These are phyloP conservation scores for Metschnikowia lochheadii DNA, from an alignment of 805 yeast species.

Conservation along the genomic window DNA sequence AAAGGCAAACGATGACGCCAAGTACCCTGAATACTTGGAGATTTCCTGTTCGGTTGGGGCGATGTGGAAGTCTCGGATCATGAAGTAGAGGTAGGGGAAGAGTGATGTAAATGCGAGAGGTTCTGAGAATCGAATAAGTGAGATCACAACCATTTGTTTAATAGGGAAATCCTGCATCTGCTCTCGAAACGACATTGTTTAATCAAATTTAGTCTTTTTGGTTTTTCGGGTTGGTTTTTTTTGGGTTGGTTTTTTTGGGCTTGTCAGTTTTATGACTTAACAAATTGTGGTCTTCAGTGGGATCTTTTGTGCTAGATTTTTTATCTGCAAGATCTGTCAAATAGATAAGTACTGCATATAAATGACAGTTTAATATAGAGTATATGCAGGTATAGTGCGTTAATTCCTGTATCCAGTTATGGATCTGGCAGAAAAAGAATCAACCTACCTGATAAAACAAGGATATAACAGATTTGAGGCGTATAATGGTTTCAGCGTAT, in stretches of 20 bases:
- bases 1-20: constrained; percentile 58
- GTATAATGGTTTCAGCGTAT: too few species aligned
- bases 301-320: not conserved
- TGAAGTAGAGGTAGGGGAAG: constrained; percentile 61
- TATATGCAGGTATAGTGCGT: too few species aligned
- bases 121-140: constrained; percentile 51
- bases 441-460: too few species aligned
- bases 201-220: too few species aligned
- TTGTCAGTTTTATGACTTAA: too few species aligned
- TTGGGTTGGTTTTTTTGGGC: too few species aligned
- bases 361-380: too few species aligned
- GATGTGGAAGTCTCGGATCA: constrained; percentile 55
- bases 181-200: constrained; percentile 31
- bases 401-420: too few species aligned
- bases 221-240: too few species aligned
- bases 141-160: constrained; percentile 40
- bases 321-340: not conserved
- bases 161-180: constrained; percentile 56
- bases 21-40: constrained; percentile 57
- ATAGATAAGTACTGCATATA: not conserved
- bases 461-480: too few species aligned
- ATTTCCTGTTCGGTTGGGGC: constrained; percentile 48
- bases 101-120: constrained; percentile 62
- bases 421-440: too few species aligned
- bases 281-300: too few species aligned